Conservation (phyloP, 2,329 filamentous ascomycete species). For the Neofusicoccum sp. region DNA sequence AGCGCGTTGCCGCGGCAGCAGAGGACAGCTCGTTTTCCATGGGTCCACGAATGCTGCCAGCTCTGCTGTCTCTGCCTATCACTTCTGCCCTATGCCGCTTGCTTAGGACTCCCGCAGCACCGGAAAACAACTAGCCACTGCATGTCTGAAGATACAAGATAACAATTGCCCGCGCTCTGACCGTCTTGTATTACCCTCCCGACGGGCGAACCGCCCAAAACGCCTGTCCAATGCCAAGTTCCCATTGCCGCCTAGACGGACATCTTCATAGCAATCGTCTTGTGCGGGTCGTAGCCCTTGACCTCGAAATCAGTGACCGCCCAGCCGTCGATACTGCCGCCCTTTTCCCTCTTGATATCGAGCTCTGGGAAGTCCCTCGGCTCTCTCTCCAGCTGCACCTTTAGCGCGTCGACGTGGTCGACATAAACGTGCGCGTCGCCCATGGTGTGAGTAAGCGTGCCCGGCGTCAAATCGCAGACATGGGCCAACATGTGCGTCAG, state of each 20-base stretch:
- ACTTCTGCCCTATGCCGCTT: neutral
- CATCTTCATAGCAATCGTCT: slow-evolving; percentile 97
- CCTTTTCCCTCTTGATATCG: slow-evolving; percentile 65
- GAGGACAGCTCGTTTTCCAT: neutral
- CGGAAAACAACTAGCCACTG: neutral
- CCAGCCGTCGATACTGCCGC: slow-evolving; percentile 86
- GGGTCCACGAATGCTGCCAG: neutral
- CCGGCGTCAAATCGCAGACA: slow-evolving; percentile 78
- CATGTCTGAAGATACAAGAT: neutral
- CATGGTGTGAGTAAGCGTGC: slow-evolving; percentile 91
- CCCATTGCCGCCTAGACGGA: slow-evolving; percentile 60
- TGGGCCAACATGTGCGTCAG: slow-evolving; percentile 94
- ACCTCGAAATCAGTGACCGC: slow-evolving; percentile 83
- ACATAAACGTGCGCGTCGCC: slow-evolving; percentile 96
- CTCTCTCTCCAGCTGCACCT: slow-evolving; percentile 74
- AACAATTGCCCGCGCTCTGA: neutral
- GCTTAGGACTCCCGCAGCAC: neutral
- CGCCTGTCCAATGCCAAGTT: neutral
- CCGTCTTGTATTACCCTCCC: neutral
- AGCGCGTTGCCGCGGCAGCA: neutral
- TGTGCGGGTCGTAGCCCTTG: slow-evolving; percentile 85
- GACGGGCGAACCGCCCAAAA: neutral
- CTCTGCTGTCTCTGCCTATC: neutral
- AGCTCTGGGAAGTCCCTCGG: slow-evolving; percentile 79
- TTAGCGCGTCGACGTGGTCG: slow-evolving; percentile 86